These are phyloP conservation scores for Ceratobasidium sp. DNA, from an alignment of 1,284 basidiomycete genomes.

Conservation along the genomic window DNA sequence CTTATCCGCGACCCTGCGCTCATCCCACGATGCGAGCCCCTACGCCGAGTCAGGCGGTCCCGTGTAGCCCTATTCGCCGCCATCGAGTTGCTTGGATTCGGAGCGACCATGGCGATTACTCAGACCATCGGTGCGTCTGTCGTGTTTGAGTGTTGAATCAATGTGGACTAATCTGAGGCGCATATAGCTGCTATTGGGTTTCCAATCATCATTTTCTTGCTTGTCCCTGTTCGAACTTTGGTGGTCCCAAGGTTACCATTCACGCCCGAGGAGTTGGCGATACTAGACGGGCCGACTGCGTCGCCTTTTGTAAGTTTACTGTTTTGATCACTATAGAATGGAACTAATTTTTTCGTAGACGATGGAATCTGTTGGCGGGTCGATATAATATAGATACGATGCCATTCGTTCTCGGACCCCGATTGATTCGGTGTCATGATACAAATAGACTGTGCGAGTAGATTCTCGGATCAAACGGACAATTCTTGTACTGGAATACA, in stretches of 20 bases:
- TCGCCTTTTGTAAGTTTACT: slow-evolving; percentile 72
- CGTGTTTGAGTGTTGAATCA: not conserved
- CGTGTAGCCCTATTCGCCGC: slow-evolving; percentile 79
- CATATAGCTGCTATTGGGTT: slow-evolving; percentile 83
- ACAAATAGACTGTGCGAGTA: no score
- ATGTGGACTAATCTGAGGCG: not conserved
- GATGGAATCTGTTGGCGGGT: slow-evolving; percentile 59
- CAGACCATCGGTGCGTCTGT: slow-evolving; percentile 79
- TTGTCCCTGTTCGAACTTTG: slow-evolving; percentile 82
- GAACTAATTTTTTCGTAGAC: slow-evolving; percentile 47
- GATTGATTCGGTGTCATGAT: no score
- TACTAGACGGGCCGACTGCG: slow-evolving; percentile 88
- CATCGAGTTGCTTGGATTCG: slow-evolving; percentile 87
- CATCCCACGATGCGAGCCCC: slow-evolving; percentile 69
- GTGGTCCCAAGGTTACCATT: slow-evolving; percentile 82
- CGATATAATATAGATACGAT: not conserved
- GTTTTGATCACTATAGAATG: not conserved
- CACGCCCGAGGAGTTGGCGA: slow-evolving; percentile 76
- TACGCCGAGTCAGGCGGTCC: slow-evolving; percentile 74
- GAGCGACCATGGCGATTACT: slow-evolving; percentile 88
- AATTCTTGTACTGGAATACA: no score
- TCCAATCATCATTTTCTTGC: slow-evolving; percentile 85
- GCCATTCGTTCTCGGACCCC: not conserved
- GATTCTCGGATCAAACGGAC: no score
- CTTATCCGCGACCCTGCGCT: slow-evolving; percentile 77